Evolutionary conservation across 2,329 filamentous ascomycete species (phyloP).

Genomic region (Phialophora chinensis): DNA sequence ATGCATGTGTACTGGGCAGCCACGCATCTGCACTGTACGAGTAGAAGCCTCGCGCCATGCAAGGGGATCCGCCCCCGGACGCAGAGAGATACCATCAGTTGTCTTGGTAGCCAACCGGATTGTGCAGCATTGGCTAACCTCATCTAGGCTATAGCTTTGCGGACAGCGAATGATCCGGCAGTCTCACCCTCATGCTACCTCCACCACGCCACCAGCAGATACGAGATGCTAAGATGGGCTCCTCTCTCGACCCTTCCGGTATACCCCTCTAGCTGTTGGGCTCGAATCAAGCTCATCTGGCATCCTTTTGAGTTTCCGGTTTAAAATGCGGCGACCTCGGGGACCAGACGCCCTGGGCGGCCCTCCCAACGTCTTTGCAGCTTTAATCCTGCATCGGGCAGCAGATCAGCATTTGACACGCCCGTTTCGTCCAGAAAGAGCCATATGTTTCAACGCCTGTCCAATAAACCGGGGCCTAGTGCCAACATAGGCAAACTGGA

Average conservation of each 20-base stretch:
- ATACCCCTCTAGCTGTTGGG: neutral
- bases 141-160: constrained; percentile 19
- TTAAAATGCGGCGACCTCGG: constrained; percentile 15
- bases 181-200: neutral
- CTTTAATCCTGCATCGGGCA: constrained; percentile 7
- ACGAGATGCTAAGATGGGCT: constrained; percentile 8
- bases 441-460: constrained; percentile 17
- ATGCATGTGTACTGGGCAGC: neutral
- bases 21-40: neutral
- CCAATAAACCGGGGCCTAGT: constrained; percentile 11
- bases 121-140: constrained; percentile 24
- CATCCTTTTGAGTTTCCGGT: neutral
- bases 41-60: neutral
- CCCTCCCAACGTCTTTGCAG: constrained; percentile 9
- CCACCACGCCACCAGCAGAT: constrained; percentile 7
- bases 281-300: constrained; percentile 3
- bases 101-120: constrained; percentile 25
- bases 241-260: constrained; percentile 2
- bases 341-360: constrained; percentile 9
- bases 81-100: neutral
- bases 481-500: neutral
- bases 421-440: constrained; percentile 2
- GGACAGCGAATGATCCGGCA: constrained; percentile 12
- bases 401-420: constrained; percentile 1
- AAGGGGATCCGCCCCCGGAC: neutral